phyloP scores from a whole-genome alignment of 75 land plant genomes.

The Azolla pinnata region DNA sequence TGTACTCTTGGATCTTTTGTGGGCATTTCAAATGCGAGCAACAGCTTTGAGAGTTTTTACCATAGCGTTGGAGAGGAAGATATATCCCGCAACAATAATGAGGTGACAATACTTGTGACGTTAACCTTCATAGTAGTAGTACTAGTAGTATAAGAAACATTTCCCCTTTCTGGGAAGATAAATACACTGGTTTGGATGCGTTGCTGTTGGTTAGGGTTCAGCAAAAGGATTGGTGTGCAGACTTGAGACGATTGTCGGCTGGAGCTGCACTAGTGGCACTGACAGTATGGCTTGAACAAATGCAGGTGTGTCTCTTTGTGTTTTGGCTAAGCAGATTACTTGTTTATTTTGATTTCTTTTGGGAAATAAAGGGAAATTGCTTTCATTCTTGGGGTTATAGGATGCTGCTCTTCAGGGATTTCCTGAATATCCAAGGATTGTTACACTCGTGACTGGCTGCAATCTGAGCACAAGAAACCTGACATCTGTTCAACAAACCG shows the following conservation, averaged over 20 bases:
- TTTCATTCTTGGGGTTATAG: slow-evolving; percentile 27
- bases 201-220: slow-evolving; percentile 82
- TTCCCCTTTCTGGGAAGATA: no score
- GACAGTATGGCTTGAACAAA: slow-evolving; percentile 85
- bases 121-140: no score
- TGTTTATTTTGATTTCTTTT: neutral
- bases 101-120: slow-evolving; percentile 50
- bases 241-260: slow-evolving; percentile 80
- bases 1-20: slow-evolving; percentile 72
- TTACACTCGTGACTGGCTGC: slow-evolving; percentile 59
- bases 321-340: no score
- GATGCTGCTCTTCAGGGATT: slow-evolving; percentile 86
- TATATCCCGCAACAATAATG: slow-evolving; percentile 60
- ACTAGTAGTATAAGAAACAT: no score
- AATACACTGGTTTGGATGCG: neutral
- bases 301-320: slow-evolving; percentile 96
- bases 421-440: slow-evolving; percentile 80
- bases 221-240: slow-evolving; percentile 90
- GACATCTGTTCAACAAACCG: slow-evolving; percentile 68
- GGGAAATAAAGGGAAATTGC: neutral
- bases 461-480: slow-evolving; percentile 45
- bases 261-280: slow-evolving; percentile 93
- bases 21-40: slow-evolving; percentile 88
- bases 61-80: slow-evolving; percentile 54
- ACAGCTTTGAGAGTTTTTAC: slow-evolving; percentile 78